phyloP scores from a whole-genome alignment of 805 yeast species.

The Kockiozyma suomiensis region DNA sequence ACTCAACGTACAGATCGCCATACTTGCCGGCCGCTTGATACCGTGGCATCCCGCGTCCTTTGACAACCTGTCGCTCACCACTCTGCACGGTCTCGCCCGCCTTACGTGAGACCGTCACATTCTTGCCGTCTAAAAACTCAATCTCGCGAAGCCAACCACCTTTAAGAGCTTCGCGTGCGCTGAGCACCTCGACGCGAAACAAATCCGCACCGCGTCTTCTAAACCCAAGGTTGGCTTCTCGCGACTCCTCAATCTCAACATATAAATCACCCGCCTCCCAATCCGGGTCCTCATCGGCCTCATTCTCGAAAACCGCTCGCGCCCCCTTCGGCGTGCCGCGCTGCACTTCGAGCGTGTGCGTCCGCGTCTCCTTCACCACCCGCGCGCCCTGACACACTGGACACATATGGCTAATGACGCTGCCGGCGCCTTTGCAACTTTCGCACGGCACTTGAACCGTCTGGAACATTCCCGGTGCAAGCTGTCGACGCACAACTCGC shows the following conservation, averaged over 20 bases:
- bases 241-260: conserved; percentile 61
- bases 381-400: conserved; percentile 70
- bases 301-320: conserved; percentile 63
- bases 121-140: conserved; percentile 64
- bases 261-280: conserved; percentile 77
- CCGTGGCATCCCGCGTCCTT: conserved; percentile 86
- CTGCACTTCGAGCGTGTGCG: conserved; percentile 61
- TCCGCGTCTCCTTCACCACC: conserved; percentile 57
- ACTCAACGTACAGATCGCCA: conserved; percentile 55
- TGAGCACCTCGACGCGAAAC: conserved; percentile 78
- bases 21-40: conserved; percentile 50
- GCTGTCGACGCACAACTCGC: conserved; percentile 62
- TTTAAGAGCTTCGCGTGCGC: conserved; percentile 65
- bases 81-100: conserved; percentile 56
- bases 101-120: conserved; percentile 53
- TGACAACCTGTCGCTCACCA: conserved; percentile 72
- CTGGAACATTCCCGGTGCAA: conserved; percentile 91
- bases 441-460: conserved; percentile 80
- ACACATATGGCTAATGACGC: conserved; percentile 65
- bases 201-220: conserved; percentile 74
- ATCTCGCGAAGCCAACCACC: conserved; percentile 84
- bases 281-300: conserved; percentile 85
- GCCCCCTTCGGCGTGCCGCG: conserved; percentile 72
- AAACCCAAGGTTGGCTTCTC: conserved; percentile 70
- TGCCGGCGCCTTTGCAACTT: conserved; percentile 77